A percentile compares a stretch with the other conserved stretches of the same genome.
Conservation (phyloP, 129 eudicot species). For the Smallanthus sonchifolius region DNA sequence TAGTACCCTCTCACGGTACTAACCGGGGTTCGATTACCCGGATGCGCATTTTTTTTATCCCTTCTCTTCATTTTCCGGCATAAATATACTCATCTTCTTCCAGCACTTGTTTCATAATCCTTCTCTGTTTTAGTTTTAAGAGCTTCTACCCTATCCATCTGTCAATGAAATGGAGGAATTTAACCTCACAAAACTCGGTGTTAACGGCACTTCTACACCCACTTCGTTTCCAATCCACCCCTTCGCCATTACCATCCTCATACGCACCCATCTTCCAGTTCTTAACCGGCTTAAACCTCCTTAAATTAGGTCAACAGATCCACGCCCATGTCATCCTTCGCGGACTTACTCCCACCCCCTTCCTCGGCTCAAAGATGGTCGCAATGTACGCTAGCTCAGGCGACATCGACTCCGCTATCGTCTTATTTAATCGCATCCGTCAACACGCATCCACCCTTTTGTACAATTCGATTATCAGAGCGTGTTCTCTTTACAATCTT, state of each 20-base stretch:
- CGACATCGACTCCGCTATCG: constrained; percentile 47
- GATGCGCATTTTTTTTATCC: constrained; percentile 36
- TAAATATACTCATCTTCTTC: neutral
- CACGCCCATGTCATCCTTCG: constrained; percentile 57
- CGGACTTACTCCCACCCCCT: constrained; percentile 48
- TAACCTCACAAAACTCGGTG: constrained; percentile 22
- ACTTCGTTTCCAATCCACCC: constrained; percentile 21
- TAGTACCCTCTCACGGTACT: constrained; percentile 88
- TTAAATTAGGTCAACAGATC: constrained; percentile 54
- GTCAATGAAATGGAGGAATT: constrained; percentile 44
- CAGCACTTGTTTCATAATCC: neutral
- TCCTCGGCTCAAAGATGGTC: constrained; percentile 63
- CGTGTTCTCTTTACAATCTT: constrained; percentile 35
- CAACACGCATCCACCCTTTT: constrained; percentile 36
- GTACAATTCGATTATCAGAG: constrained; percentile 64
- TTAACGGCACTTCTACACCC: constrained; percentile 41
- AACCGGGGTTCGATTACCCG: constrained; percentile 87
- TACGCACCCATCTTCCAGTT: constrained; percentile 62
- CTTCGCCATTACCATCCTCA: constrained; percentile 18
- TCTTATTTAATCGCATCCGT: constrained; percentile 23
- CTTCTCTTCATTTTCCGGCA: neutral
- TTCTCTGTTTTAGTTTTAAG: neutral
- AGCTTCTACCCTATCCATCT: neutral
- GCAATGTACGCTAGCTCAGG: constrained; percentile 87
- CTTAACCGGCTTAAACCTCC: constrained; percentile 52